Percentiles rank a stretch among this genome's conserved stretches.
These are phyloP conservation scores for Cutaneotrichosporon curvatum DNA, from an alignment of 1,284 basidiomycete genomes.

Conservation along the genomic window DNA sequence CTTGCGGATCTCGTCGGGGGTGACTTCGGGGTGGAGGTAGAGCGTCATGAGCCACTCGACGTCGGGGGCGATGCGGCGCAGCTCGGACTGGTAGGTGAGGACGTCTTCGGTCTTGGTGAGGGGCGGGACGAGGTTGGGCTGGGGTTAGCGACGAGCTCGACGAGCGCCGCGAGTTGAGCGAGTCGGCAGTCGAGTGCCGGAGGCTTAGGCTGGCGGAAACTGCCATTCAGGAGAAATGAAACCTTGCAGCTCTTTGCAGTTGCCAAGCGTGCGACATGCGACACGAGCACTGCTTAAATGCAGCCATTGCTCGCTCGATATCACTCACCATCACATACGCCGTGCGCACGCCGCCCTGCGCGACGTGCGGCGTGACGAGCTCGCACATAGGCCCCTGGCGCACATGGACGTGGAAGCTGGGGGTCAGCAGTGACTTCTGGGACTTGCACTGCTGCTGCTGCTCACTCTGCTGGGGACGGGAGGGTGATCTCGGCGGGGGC, in stretches of 20 bases:
- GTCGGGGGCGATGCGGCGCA: constrained; percentile 67
- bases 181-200: no score
- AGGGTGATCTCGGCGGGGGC: constrained; percentile 45
- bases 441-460: no score
- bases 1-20: constrained; percentile 82
- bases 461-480: constrained; percentile 66
- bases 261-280: no score
- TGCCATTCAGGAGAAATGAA: no score
- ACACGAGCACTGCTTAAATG: no score
- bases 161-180: no score
- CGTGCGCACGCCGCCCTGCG: constrained; percentile 76
- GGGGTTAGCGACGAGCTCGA: constrained; percentile 4
- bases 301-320: no score
- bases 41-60: constrained; percentile 92
- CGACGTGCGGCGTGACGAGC: constrained; percentile 86
- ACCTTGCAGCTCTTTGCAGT: no score
- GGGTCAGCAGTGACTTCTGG: constrained; percentile 6
- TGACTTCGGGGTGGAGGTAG: constrained; percentile 85
- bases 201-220: no score
- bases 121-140: constrained; percentile 94
- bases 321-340: constrained; percentile 95
- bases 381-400: constrained; percentile 76
- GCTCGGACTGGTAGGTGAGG: constrained; percentile 66
- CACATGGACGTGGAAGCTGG: constrained; percentile 87
- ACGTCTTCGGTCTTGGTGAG: constrained; percentile 79